A percentile compares a stretch with the other conserved stretches of the same genome.
Conservation (phyloP, 2,329 filamentous ascomycete species). For the Sarocladium brachiariae region DNA sequence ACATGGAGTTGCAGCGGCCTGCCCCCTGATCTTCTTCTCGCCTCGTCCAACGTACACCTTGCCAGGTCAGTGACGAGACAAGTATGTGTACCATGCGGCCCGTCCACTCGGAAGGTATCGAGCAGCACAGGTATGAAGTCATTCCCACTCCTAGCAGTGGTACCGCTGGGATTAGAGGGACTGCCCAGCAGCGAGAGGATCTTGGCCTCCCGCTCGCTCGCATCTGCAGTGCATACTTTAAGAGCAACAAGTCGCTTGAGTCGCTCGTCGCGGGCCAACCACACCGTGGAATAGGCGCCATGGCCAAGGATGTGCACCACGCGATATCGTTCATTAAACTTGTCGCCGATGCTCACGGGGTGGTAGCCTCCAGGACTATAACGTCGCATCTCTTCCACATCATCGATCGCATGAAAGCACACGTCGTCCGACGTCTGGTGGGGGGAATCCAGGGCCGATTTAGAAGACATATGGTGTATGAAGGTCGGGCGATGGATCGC, state of each 20-base stretch:
- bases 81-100: conserved; percentile 23
- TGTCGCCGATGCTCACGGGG: conserved; percentile 15
- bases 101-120: conserved; percentile 19
- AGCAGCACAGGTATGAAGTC: conserved; percentile 10
- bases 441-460: too few relatives aligned
- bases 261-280: conserved; percentile 23
- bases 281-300: conserved; percentile 14
- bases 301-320: conserved; percentile 16
- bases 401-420: too few relatives aligned
- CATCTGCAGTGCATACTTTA: conserved; percentile 23
- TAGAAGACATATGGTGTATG: too few relatives aligned
- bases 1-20: conserved; percentile 19
- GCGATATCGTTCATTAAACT: conserved; percentile 13
- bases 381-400: too few relatives aligned
- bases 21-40: conserved; percentile 7
- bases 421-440: too few relatives aligned
- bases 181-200: conserved; percentile 15
- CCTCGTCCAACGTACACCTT: conserved; percentile 19
- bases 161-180: neutral
- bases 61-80: conserved; percentile 19
- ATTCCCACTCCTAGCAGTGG: neutral
- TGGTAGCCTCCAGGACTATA: conserved; percentile 16
- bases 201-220: conserved; percentile 14
- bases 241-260: conserved; percentile 22
- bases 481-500: too few relatives aligned